Percentiles rank a stretch among this genome's conserved stretches.
phyloP scores from a whole-genome alignment of 1,284 basidiomycete genomes.

The Malassezia dermatis region DNA sequence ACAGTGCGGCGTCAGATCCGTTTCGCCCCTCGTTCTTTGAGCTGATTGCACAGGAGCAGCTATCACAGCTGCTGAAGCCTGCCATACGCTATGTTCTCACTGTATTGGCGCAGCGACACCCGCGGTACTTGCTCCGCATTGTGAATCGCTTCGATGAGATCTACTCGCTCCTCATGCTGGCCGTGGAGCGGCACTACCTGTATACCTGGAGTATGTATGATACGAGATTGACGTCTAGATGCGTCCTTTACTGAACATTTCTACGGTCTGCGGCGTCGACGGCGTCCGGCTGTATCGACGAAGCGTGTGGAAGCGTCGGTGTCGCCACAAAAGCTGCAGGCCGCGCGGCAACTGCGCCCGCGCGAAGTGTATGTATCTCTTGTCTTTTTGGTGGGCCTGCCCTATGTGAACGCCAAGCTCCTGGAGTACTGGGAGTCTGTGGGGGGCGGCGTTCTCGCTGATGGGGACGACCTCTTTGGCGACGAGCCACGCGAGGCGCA shows the following conservation, averaged over 20 bases:
- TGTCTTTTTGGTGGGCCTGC: slow-evolving; percentile 62
- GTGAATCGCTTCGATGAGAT: slow-evolving; percentile 95
- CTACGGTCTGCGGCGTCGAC: slow-evolving; percentile 71
- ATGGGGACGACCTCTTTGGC: slow-evolving; percentile 53
- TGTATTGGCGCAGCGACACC: slow-evolving; percentile 87
- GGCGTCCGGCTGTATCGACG: slow-evolving; percentile 54
- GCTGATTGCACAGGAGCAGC: slow-evolving; percentile 86
- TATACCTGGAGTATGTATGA: slow-evolving; percentile 57
- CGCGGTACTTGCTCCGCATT: slow-evolving; percentile 77
- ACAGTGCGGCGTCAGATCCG: slow-evolving; percentile 26
- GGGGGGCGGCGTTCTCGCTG: slow-evolving; percentile 60
- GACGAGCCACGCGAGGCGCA: slow-evolving; percentile 16
- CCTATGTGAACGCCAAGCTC: slow-evolving; percentile 76
- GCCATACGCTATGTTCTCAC: slow-evolving; percentile 85
- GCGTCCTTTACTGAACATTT: slow-evolving; percentile 87
- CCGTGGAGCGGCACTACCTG: slow-evolving; percentile 84
- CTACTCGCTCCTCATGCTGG: slow-evolving; percentile 74
- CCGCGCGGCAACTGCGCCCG: slow-evolving; percentile 22
- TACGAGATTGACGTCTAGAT: slow-evolving; percentile 31
- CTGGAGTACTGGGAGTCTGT: slow-evolving; percentile 81
- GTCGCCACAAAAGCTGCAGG: slow-evolving; percentile 7
- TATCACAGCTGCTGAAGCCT: slow-evolving; percentile 81
- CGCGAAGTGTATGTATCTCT: slow-evolving; percentile 21
- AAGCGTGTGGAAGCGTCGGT: slow-evolving; percentile 12
- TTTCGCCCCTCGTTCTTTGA: slow-evolving; percentile 86